A percentile compares a stretch with the other conserved stretches of the same genome.
phyloP scores from a whole-genome alignment of 2,329 filamentous ascomycete genomes.

The Clonostachys rosea region DNA sequence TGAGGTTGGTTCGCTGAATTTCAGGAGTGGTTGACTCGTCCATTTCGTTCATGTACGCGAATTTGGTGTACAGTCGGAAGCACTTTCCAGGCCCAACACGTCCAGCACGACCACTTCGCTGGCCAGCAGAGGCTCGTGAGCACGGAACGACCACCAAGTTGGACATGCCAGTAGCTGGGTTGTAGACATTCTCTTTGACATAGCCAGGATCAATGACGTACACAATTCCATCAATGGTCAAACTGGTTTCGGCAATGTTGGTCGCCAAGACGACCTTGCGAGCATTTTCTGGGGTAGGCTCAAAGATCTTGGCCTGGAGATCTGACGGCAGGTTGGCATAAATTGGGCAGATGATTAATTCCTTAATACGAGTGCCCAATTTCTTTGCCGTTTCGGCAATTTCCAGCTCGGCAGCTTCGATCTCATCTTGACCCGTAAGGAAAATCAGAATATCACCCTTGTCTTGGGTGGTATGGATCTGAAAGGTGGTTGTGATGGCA shows the following conservation, averaged over 20 bases:
- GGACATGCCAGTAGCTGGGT: constrained; percentile 87
- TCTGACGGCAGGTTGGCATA: constrained; percentile 92
- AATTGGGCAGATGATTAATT: constrained; percentile 87
- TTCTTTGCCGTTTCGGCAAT: constrained; percentile 84
- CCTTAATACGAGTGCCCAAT: constrained; percentile 76
- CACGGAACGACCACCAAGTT: constrained; percentile 87
- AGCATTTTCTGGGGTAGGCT: constrained; percentile 78
- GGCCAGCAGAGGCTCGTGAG: constrained; percentile 87
- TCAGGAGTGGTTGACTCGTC: constrained; percentile 89
- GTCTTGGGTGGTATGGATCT: constrained; percentile 85
- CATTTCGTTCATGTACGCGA: constrained; percentile 91
- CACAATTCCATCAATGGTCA: constrained; percentile 94
- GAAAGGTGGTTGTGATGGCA: constrained; percentile 88
- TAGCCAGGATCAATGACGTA: constrained; percentile 96
- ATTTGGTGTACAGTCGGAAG: constrained; percentile 90
- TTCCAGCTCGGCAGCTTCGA: constrained; percentile 80
- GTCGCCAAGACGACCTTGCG: constrained; percentile 92
- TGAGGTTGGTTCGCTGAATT: constrained; percentile 87
- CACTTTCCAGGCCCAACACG: constrained; percentile 90
- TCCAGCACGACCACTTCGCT: constrained; percentile 87
- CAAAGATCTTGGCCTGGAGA: constrained; percentile 88
- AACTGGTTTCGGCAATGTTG: constrained; percentile 93
- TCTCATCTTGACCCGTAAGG: constrained; percentile 93
- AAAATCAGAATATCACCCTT: constrained; percentile 92
- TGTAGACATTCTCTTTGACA: constrained; percentile 93